phyloP scores from a whole-genome alignment of 257 asterid genomes.

The Linaria vulgaris region DNA sequence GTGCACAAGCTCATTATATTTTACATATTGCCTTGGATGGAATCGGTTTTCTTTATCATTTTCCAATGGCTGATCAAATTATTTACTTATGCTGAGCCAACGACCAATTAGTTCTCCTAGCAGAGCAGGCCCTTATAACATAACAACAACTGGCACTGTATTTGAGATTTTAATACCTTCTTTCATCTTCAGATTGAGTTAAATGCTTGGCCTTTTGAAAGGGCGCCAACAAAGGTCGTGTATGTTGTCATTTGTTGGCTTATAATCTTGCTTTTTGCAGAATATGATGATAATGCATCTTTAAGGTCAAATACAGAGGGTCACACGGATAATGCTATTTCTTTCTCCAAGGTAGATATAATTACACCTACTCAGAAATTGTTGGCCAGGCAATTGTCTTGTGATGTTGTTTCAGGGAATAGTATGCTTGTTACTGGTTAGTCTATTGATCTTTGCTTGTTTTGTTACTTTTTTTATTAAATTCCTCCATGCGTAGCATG shows the following conservation, averaged over 20 bases:
- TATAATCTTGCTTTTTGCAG: slow-evolving; percentile 45
- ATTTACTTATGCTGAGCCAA: slow-evolving; percentile 4
- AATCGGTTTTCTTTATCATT: neutral
- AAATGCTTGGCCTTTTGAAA: neutral
- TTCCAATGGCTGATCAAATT: neutral
- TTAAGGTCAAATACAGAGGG: slow-evolving; percentile 38
- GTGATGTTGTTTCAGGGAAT: slow-evolving; percentile 78
- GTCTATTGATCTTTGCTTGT: slow-evolving; percentile 34
- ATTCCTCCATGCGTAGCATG: neutral
- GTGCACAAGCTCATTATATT: slow-evolving; percentile 11
- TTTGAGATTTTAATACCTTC: slow-evolving; percentile 1
- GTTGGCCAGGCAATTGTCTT: slow-evolving; percentile 78
- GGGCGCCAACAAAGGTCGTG: slow-evolving; percentile 4
- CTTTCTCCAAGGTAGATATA: slow-evolving; percentile 84
- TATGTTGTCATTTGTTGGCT: slow-evolving; percentile 20
- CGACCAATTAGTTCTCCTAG: neutral
- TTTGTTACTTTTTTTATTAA: slow-evolving; percentile 12
- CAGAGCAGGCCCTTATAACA: neutral
- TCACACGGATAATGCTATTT: slow-evolving; percentile 56
- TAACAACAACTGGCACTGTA: neutral
- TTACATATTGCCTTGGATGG: neutral
- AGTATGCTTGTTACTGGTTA: slow-evolving; percentile 96
- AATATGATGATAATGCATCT: slow-evolving; percentile 33
- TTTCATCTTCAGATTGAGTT: neutral
- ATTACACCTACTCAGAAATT: slow-evolving; percentile 83